Evolutionary conservation across 73 alveolate genomes (phyloP), one percentile per base, ranked within the genome.

Genomic region (Diophrys appendiculata): DNA sequence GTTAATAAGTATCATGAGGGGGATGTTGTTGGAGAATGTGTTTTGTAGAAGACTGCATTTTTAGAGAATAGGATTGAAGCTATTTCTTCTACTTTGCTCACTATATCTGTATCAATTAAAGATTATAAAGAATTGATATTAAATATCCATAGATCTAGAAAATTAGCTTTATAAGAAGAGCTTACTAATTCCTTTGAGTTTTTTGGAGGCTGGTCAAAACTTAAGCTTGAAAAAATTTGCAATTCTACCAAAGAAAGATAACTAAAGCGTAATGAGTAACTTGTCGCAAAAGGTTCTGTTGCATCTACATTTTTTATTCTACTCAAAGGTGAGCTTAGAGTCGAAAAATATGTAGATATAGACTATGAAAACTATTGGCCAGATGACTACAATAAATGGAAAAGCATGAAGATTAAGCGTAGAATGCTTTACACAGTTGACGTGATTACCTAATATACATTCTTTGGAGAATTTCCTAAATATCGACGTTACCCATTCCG

Each of bases 331-430:
- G 53, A 11, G 18, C 64, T 85, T 56, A 60, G 80, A 52, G 72
- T 80, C 1, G 72, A 85, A 67, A 85, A 78, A 54, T 52, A 33
- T 29, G 88, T 85, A 25, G 54, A 24, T 0, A 72, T 85, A 29
- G 83, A 78, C 28, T 33, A 78, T 78, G 75, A 78, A 52, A 85
- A 85, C 54, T 78, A 33, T 27, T 85, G 93, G 93, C 93, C 93
- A 33, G 71, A 34, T 25, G 60, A 76, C 11, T 14, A 75, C 14
- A 32, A 69, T 26, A 25, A 65, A 23, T 85, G 93, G 93, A 54
- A 85, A 64, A 26, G 78, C 34, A 64, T 56, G 2, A 29, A 29
- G 34, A 30, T 65, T n/a, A 28, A 85, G 65, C 54, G 80, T 43
- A 69, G 72, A 73, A 77, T 85, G 22, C 34, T 70, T 28, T 85